These are phyloP conservation scores for Alternaria gaisen DNA, from an alignment of 2,329 filamentous ascomycete species.

Conservation along the genomic window DNA sequence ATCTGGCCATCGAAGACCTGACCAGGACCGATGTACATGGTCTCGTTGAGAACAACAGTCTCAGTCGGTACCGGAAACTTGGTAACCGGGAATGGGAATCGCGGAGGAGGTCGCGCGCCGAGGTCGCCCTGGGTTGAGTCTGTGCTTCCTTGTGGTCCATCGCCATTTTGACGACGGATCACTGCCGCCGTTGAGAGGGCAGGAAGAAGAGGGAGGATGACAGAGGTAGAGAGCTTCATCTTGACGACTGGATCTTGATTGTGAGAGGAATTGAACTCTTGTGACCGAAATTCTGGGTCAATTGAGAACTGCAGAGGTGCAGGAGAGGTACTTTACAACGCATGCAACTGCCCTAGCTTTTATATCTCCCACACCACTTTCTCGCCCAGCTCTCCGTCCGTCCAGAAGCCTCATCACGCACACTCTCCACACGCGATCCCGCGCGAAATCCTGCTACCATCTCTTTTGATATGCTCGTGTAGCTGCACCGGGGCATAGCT, in stretches of 20 bases:
- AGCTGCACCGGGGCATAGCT: conserved; percentile 6
- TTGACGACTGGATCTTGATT: neutral
- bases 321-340: neutral
- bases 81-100: conserved; percentile 34
- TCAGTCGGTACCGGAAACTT: conserved; percentile 35
- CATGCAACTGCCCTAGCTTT: conserved; percentile 5
- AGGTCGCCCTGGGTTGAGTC: conserved; percentile 37
- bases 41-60: conserved; percentile 36
- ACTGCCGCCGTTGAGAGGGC: conserved; percentile 31
- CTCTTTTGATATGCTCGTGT: conserved; percentile 8
- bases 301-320: conserved; percentile 13
- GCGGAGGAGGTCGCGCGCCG: conserved; percentile 29
- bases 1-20: conserved; percentile 38
- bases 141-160: conserved; percentile 31
- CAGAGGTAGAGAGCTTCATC: conserved; percentile 33
- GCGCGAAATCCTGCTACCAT: neutral
- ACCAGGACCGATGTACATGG: conserved; percentile 35
- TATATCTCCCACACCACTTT: conserved; percentile 2
- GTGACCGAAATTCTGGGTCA: conserved; percentile 1
- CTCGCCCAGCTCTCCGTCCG: neutral
- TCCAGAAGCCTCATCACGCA: neutral
- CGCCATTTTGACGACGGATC: conserved; percentile 31
- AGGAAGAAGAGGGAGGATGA: conserved; percentile 32
- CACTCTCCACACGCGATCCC: neutral
- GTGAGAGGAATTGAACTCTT: conserved; percentile 5